Percentiles rank a stretch among this genome's conserved stretches.
Conservation (phyloP, 2,329 filamentous ascomycete species). For the Fusarium scirpi region DNA sequence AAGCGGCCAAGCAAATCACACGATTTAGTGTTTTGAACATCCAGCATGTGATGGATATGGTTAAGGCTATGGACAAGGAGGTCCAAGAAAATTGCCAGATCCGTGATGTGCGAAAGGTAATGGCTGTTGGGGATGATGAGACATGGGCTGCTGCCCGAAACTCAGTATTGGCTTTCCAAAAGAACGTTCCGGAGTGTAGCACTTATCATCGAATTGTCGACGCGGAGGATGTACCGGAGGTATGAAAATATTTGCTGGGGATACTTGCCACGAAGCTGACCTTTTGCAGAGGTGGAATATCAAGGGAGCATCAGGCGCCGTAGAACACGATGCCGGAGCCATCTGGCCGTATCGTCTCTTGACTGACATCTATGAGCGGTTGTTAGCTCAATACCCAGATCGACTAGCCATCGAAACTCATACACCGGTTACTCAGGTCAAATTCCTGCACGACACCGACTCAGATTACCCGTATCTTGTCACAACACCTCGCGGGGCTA, state of each 20-base stretch:
- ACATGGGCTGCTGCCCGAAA: slow-evolving; percentile 1
- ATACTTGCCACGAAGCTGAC: background rate
- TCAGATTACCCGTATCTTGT: slow-evolving; percentile 53
- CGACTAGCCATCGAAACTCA: slow-evolving; percentile 53
- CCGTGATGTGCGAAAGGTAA: slow-evolving; percentile 7
- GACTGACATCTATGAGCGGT: slow-evolving; percentile 53
- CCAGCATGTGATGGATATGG: slow-evolving; percentile 2
- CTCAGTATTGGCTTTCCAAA: slow-evolving; percentile 6
- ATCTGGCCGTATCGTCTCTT: slow-evolving; percentile 64
- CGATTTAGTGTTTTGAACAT: slow-evolving; percentile 16
- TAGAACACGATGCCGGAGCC: slow-evolving; percentile 58
- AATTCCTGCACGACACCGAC: background rate
- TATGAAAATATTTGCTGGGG: background rate
- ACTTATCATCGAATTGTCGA: slow-evolving; percentile 4
- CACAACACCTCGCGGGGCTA: slow-evolving; percentile 58
- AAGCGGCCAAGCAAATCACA: slow-evolving; percentile 32
- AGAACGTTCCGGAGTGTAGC: background rate
- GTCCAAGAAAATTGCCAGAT: slow-evolving; percentile 8
- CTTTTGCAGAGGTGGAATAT: slow-evolving; percentile 39
- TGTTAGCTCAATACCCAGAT: slow-evolving; percentile 49
- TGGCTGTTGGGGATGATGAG: slow-evolving; percentile 11
- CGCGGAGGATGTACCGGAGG: background rate
- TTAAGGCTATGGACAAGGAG: background rate
- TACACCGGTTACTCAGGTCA: slow-evolving; percentile 46
- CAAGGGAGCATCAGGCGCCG: slow-evolving; percentile 49